Percentiles rank a stretch among this genome's conserved stretches.
phyloP scores from a whole-genome alignment of 2,329 filamentous ascomycete genomes.

The Ophiostoma montium region DNA sequence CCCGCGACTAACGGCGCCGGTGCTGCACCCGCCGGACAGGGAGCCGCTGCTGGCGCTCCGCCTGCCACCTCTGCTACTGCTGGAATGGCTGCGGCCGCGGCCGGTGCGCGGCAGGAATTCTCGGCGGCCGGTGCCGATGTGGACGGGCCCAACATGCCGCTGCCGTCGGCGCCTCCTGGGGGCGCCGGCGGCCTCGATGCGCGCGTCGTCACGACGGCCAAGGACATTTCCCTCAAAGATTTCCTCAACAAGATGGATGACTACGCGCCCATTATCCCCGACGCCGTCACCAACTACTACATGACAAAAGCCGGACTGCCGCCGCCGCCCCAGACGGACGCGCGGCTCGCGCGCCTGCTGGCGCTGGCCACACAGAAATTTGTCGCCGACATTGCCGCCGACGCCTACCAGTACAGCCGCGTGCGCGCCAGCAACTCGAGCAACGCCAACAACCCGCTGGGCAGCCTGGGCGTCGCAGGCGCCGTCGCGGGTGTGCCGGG shows the following conservation, averaged over 20 bases:
- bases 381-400: conserved; percentile 90
- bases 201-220: conserved; percentile 42
- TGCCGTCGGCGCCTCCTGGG: not conserved
- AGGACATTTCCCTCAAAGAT: conserved; percentile 84
- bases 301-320: conserved; percentile 91
- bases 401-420: conserved; percentile 94
- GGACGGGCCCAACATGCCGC: not conserved
- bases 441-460: conserved; percentile 83
- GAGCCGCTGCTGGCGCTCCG: not conserved
- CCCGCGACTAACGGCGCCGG: conserved; percentile 7
- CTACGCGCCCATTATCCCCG: conserved; percentile 93
- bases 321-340: conserved; percentile 79
- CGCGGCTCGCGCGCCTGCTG: conserved; percentile 79
- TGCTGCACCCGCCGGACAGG: not conserved
- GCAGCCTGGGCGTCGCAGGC: conserved; percentile 48
- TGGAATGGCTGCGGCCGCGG: not conserved
- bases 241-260: conserved; percentile 96
- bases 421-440: conserved; percentile 79
- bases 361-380: conserved; percentile 98
- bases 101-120: not conserved
- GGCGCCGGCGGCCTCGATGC: conserved; percentile 1
- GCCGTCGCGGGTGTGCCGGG: conserved; percentile 36
- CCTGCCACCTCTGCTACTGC: not conserved
- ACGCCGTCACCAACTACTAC: conserved; percentile 96
- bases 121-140: not conserved